These are phyloP conservation scores for Linnemannia schmuckeri DNA, from an alignment of 192 early-diverging fungal genomes.

Conservation along the genomic window DNA sequence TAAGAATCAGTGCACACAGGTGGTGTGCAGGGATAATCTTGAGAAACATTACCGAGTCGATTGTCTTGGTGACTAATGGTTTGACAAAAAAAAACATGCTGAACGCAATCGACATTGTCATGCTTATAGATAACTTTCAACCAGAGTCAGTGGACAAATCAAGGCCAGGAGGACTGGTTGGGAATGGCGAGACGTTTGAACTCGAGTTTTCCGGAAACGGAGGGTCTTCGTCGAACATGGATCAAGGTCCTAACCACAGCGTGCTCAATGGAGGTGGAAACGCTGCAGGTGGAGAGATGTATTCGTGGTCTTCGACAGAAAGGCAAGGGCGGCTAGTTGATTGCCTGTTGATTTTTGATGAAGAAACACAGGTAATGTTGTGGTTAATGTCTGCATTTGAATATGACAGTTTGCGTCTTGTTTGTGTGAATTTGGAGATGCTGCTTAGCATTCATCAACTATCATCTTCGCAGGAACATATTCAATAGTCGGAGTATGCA, in stretches of 20 bases:
- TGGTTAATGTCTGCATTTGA: neutral
- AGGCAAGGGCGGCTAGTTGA: conserved; percentile 29
- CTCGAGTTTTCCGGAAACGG: conserved; percentile 46
- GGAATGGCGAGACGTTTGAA: conserved; percentile 51
- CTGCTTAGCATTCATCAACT: neutral
- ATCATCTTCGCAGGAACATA: neutral
- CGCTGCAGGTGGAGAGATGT: conserved; percentile 24
- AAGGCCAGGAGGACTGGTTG: conserved; percentile 36
- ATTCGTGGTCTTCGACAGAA: conserved; percentile 34
- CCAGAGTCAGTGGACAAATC: conserved; percentile 56
- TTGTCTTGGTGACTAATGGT: too few species aligned
- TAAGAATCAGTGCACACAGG: neutral
- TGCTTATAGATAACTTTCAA: conserved; percentile 42
- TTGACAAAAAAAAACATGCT: too few species aligned
- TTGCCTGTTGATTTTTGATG: conserved; percentile 51
- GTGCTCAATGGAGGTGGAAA: conserved; percentile 1
- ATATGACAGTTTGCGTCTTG: too few species aligned
- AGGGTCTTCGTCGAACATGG: conserved; percentile 7
- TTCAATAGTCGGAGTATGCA: too few species aligned
- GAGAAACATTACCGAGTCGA: neutral
- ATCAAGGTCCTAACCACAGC: neutral
- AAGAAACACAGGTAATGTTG: conserved; percentile 41
- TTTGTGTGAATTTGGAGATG: too few species aligned
- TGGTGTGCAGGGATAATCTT: neutral
- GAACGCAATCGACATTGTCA: neutral